Evolutionary conservation across 2,329 filamentous ascomycete genomes (phyloP).

Genomic region (Epichloe baconii): DNA sequence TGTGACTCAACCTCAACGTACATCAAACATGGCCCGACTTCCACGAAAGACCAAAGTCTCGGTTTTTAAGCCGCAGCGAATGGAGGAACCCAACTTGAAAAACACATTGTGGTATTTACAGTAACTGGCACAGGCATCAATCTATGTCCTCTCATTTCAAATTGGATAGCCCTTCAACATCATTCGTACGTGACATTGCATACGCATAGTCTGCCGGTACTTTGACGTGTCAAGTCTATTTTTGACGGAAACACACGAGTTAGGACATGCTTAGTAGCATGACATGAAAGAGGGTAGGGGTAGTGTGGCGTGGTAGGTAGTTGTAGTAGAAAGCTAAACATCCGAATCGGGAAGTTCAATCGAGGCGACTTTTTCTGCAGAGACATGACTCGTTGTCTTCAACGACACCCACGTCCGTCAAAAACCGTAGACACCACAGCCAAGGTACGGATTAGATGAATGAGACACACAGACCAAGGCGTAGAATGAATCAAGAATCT

Average conservation of each 20-base stretch:
- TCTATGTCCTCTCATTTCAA: no score
- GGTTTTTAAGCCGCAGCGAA: no score
- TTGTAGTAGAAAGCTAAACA: neutral
- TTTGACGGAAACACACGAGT: neutral
- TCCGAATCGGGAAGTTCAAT: conserved; percentile 1
- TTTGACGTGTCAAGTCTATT: neutral
- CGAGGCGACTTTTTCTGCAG: neutral
- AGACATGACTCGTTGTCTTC: neutral
- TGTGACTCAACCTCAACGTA: no score
- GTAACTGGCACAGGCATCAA: no score
- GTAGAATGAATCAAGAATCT: neutral
- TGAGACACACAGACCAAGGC: neutral
- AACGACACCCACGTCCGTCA: neutral
- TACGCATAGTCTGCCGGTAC: neutral
- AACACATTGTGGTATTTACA: no score
- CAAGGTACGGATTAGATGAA: neutral
- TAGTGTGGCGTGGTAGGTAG: neutral
- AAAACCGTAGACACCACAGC: no score
- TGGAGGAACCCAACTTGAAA: no score
- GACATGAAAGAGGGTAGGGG: neutral
- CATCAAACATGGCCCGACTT: no score
- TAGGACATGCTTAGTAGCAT: neutral
- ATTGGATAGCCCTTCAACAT: no score
- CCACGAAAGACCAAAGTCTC: no score
- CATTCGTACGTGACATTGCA: no score